Conservation (phyloP, 1,284 basidiomycete species). For the Cryptococcus wingfieldii region DNA sequence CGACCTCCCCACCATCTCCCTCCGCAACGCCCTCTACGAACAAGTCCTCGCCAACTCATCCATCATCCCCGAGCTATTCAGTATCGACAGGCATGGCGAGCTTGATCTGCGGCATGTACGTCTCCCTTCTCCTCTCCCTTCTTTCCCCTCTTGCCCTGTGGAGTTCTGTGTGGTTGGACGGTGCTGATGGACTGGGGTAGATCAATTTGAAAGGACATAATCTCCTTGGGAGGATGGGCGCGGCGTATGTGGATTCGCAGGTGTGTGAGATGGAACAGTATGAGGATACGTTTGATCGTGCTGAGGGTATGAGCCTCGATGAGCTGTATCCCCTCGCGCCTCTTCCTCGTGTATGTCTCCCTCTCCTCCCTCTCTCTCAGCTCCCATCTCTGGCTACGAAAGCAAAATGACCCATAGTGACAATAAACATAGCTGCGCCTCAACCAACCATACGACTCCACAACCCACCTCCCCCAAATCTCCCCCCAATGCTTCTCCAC, state of each 20-base stretch:
- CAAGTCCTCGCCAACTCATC: neutral
- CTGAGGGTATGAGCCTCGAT: constrained; percentile 11
- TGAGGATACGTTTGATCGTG: constrained; percentile 14
- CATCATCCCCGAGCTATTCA: neutral
- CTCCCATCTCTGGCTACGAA: no score
- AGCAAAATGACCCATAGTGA: neutral
- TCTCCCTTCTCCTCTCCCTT: neutral
- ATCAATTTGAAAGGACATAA: constrained; percentile 25
- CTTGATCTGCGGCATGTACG: neutral
- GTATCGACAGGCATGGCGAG: neutral
- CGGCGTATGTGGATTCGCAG: constrained; percentile 39
- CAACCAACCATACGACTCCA: constrained; percentile 21
- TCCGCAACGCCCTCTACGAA: constrained; percentile 30
- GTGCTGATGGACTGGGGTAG: constrained; percentile 4
- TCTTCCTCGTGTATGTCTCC: constrained; percentile 25
- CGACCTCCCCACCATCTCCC: constrained; percentile 37
- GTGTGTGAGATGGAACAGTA: constrained; percentile 38
- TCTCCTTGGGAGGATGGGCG: constrained; percentile 30
- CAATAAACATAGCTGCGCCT: constrained; percentile 18
- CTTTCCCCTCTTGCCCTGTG: no score
- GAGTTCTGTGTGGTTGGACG: neutral
- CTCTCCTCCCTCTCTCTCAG: neutral
- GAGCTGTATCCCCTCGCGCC: constrained; percentile 22
- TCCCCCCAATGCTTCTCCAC: constrained; percentile 35
- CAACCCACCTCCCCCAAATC: constrained; percentile 14